Evolutionary conservation across 2,329 filamentous ascomycete species (phyloP), one percentile per base, ranked within the genome.

Genomic region (Aspergillus fumigatus): DNA sequence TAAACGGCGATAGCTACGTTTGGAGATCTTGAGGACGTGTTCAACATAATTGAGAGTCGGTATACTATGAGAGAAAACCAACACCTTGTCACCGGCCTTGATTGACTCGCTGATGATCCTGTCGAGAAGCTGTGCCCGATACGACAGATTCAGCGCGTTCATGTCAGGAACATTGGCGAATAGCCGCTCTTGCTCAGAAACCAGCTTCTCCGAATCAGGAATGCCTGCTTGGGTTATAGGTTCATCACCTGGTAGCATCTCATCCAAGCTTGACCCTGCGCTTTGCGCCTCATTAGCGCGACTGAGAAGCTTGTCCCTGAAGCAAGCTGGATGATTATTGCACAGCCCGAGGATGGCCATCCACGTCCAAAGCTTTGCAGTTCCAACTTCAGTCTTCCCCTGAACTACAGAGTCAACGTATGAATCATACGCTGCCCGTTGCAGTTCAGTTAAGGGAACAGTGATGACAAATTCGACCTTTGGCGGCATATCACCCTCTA

Each of bases 381-480:
- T 73, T 4, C 64, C 67, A 26, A 78, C 65, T 23, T 77, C 70
- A 4, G 60, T 61, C 14, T 62, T 65, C 11, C 64, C 65, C 3
- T 60, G 59, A 21, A 70, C 59, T 48, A 82, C 68, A 43, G 70
- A 73, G 23, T 69, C 59, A 4, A 84, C 75, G 62, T 81, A 85
- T 14, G 76, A 67, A 49, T 75, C 68, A 70, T 96, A 96, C 0
- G 86, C 79, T 2, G 76, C 65, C 47, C 72, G 74, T 71, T 97
- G 92, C 1, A 88, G 50, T 0, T 75, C 65, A 0, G 88, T 90
- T 10, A 94, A 76, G 6, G 87, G 84, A 5, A 96, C 78, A 3
- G 82, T 88, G 53, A 97, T 82, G 29, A 95, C 83, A 67, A 93
- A 96, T 67, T 97, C 92, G 7, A 82, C 83, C 70, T 96, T 97